Conservation (phyloP, 148 eudicot species). For the Chenopodium berlandieri region DNA sequence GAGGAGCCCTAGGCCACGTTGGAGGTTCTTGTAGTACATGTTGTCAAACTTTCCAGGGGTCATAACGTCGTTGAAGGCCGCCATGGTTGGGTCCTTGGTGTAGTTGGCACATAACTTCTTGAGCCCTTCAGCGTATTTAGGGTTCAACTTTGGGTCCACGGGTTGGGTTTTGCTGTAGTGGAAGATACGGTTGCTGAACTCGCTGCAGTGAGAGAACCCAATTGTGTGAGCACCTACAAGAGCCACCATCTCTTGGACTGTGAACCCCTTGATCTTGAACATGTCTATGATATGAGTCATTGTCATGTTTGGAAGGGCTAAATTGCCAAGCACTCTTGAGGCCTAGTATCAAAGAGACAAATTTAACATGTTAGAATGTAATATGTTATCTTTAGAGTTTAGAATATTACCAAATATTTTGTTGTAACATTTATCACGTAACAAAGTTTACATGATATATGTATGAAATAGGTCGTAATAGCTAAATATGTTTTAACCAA, state of each 20-base stretch:
- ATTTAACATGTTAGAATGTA: neutral
- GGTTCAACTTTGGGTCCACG: constrained; percentile 52
- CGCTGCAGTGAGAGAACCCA: constrained; percentile 71
- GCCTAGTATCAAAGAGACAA: constrained; percentile 24
- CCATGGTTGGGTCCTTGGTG: constrained; percentile 43
- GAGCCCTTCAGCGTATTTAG: constrained; percentile 46
- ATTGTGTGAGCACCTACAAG: constrained; percentile 74
- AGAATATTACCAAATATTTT: no score
- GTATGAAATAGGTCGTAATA: neutral
- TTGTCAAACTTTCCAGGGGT: constrained; percentile 79
- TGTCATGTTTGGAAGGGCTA: constrained; percentile 64
- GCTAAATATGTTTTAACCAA: neutral
- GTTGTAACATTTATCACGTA: no score
- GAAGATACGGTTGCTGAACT: constrained; percentile 65
- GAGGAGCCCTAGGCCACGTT: constrained; percentile 57
- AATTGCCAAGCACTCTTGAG: constrained; percentile 46
- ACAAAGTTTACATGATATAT: neutral
- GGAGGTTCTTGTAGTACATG: constrained; percentile 55
- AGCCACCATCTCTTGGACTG: constrained; percentile 65
- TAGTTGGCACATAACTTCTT: constrained; percentile 56
- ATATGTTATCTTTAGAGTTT: neutral
- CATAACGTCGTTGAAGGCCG: constrained; percentile 71
- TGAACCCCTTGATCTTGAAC: constrained; percentile 50
- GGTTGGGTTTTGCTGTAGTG: constrained; percentile 37
- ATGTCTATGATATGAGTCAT: constrained; percentile 41